These are phyloP conservation scores for Hylodesmum podocarpum DNA, from an alignment of 306 rosid genomes.

Conservation along the genomic window DNA sequence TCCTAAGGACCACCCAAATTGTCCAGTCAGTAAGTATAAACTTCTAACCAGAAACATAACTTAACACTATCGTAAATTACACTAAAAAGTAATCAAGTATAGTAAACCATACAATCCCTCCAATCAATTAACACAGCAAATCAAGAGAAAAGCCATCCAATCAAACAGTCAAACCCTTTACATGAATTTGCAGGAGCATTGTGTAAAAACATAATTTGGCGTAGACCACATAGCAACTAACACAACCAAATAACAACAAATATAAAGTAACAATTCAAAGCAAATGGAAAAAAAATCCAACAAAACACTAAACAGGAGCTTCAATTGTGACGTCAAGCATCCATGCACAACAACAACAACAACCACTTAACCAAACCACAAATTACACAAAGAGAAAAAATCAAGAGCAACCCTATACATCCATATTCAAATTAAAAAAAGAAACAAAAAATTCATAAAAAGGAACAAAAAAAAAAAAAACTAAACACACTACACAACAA, in stretches of 20 bases:
- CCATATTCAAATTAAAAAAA: background rate
- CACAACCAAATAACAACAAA: background rate
- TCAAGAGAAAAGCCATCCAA: slow-evolving; percentile 11
- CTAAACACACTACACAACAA: background rate
- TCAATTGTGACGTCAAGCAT: background rate
- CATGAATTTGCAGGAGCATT: background rate
- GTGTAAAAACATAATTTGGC: background rate
- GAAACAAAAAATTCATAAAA: background rate
- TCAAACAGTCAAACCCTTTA: background rate
- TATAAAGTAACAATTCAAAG: too few relatives aligned
- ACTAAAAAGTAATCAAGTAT: background rate
- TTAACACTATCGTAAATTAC: background rate
- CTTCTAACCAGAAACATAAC: background rate
- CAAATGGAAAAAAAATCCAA: too few relatives aligned
- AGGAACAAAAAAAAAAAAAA: background rate
- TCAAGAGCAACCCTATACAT: background rate
- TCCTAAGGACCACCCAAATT: slow-evolving; percentile 29
- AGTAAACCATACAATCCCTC: background rate
- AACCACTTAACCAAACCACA: background rate
- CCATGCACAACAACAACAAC: slow-evolving; percentile 14
- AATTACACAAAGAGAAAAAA: background rate
- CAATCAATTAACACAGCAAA: background rate
- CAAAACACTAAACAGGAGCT: background rate
- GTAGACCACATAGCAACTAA: background rate
- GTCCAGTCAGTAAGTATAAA: slow-evolving; percentile 11